Evolutionary conservation across 1,284 basidiomycete species (phyloP), one percentile per base, ranked within the genome.

Genomic region (Tilletia setariae): DNA sequence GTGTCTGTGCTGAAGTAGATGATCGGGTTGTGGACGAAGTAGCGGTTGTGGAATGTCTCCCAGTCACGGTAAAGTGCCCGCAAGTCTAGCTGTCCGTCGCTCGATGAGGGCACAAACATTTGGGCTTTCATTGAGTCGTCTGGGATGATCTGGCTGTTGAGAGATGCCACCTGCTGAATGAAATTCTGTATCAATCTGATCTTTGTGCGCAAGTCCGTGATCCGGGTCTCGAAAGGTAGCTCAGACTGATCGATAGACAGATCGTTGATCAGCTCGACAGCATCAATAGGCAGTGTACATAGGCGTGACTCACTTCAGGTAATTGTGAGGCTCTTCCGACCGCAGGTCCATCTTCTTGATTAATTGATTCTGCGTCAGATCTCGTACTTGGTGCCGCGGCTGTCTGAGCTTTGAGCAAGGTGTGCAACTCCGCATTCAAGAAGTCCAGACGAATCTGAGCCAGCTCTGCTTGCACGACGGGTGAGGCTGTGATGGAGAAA

Each of bases 1-100:
- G 90, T 89, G 19, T 87, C 85, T 79, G 90, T 91, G 78, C 90
- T 90, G 84, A 94, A 86, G 79, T 90, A 90, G 59, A 96, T 86
- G 64, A 89, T 90, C 0, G 93, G 94, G 71, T 89, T 90, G 84
- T 97, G 93, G 11, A 94, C 86, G 78, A 96, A 91, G 79, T 93
- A 91, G 23, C 94, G 93, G 76, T 95, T 92, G 81, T 92, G 89
- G 83, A 96, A 95, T 74, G 89, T 88, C 0, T 87, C 87, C 88
- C 91, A 91, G 77, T 94, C 91, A 30, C 88, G 85, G 28, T 77
- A 89, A 84, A 71, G 88, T 86, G 69, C 74, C 16, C 72, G 65
- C 21, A 71, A 68, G 63, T 76, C 71, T 16, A 51, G 44, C 21
- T 35, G 44, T 25, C 35, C 47, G 21, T 64, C 47, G 47, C 43